Base-by-base conservation (phyloP, 2,329 filamentous ascomycete genomes). In the Penicillium thymicola region DNA sequence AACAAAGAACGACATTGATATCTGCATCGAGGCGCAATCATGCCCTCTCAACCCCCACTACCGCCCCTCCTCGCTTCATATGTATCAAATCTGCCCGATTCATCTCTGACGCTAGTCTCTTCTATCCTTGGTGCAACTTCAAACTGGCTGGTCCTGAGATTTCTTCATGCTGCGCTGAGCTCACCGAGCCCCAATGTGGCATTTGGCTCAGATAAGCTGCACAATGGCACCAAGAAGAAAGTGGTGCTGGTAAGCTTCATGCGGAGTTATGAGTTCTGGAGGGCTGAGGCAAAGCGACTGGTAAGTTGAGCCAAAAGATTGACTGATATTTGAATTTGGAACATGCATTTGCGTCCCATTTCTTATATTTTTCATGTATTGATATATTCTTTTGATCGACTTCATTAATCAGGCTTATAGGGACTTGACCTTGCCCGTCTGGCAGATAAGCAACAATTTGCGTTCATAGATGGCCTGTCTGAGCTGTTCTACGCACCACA, bases 221-320 rank as follows among this genome's bases (percentile, higher is more conserved):
- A 69, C 30, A 67, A 75, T 65, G 68, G 63, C 3, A 67, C 68
- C 60, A 66, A 76, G 42, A 75, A 72, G 27, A 81, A 78, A 48
- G 82, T 97, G 0, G 79, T 96, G 3, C 79, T 97, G 3, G 85
- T 94, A 56, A 95, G 89, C 76, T 96, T 94, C 75, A 77, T 96
- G 74, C 82, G 90, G 58, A 88, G 93, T 66, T 83, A 82, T 61
- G 78, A 82, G 1, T 95, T 96, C 70, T 97, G 92, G 91, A 85
- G 79, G 60, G 83, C 87, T 3, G 87, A 89, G 48, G 82, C 82
- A 2, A 82, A 84, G 51, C 87, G 87, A 72, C 73, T 91, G 68
- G 88, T 90, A 75, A 62, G 80, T 66, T 6, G 13, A 44, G 18
- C 14, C 23, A 50, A 18, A 4, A n/a, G 2, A 16, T 10, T 43